phyloP scores from a whole-genome alignment of 768 basidiomycete genomes.

The Lyophyllum decastes region DNA sequence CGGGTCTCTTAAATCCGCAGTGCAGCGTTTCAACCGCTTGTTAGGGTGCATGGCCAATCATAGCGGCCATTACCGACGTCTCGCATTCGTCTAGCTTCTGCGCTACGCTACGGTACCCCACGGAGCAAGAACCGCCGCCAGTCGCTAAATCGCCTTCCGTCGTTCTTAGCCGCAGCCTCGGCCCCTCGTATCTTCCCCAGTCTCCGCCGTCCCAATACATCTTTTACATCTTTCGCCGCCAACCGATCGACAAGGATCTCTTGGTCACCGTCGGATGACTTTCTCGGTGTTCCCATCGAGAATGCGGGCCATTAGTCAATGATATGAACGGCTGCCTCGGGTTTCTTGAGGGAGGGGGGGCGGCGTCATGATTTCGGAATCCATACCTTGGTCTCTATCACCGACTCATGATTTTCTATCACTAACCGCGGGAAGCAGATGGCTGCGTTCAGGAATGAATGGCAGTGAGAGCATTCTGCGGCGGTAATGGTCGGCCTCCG shows the following conservation, averaged over 20 bases:
- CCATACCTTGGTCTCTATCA: neutral
- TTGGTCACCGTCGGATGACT: neutral
- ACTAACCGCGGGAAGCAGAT: neutral
- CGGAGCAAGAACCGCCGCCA: neutral
- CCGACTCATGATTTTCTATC: neutral
- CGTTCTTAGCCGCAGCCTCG: neutral
- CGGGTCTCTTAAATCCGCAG: neutral
- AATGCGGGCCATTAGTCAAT: neutral
- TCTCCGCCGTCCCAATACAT: too few species aligned
- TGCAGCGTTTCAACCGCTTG: neutral
- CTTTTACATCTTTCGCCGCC: neutral
- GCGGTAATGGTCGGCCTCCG: too few species aligned
- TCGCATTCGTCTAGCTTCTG: neutral
- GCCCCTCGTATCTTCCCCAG: neutral
- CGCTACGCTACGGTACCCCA: neutral
- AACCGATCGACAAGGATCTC: neutral
- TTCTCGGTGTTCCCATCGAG: neutral
- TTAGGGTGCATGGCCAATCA: neutral
- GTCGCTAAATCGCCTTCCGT: neutral
- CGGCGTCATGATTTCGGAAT: neutral
- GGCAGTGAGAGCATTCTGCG: too few species aligned
- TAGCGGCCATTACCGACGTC: neutral
- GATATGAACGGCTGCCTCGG: neutral
- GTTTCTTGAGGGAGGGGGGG: too few species aligned
- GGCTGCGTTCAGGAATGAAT: too few species aligned